These are phyloP conservation scores for Gaertneriomyces sp. DNA, from an alignment of 192 early-diverging fungal genomes.

Conservation along the genomic window DNA sequence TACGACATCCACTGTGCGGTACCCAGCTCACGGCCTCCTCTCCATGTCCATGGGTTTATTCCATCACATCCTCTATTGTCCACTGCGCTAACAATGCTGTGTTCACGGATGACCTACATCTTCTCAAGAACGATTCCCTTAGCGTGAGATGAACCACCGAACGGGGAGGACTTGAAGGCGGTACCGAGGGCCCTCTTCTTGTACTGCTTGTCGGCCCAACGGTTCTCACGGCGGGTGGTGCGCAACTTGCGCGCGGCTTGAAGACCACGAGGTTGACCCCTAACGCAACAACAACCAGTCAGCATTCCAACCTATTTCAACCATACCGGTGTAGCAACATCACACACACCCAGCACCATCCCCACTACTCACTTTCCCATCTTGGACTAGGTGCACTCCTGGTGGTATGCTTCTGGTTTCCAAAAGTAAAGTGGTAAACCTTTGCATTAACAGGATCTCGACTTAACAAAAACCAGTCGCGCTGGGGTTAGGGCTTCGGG, in stretches of 20 bases:
- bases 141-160: slow-evolving; percentile 99
- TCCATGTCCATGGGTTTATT: no score
- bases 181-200: slow-evolving; percentile 98
- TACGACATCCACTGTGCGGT: no score
- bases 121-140: slow-evolving; percentile 99
- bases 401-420: no score
- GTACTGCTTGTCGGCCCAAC: slow-evolving; percentile 99
- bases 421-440: no score
- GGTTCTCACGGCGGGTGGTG: slow-evolving; percentile 94
- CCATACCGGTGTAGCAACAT: not conserved
- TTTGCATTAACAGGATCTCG: no score
- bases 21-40: no score
- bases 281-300: not conserved
- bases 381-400: not conserved
- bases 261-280: slow-evolving; percentile 95
- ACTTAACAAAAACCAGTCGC: no score
- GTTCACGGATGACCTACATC: slow-evolving; percentile 64
- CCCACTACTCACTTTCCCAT: slow-evolving; percentile 9
- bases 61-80: no score
- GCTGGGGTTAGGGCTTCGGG: no score
- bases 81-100: no score
- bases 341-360: not conserved
- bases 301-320: not conserved
- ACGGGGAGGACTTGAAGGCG: slow-evolving; percentile 96
- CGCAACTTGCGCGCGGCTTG: slow-evolving; percentile 98